phyloP scores from a whole-genome alignment of 208 protist genomes.

The Leishmania lainsoni region DNA sequence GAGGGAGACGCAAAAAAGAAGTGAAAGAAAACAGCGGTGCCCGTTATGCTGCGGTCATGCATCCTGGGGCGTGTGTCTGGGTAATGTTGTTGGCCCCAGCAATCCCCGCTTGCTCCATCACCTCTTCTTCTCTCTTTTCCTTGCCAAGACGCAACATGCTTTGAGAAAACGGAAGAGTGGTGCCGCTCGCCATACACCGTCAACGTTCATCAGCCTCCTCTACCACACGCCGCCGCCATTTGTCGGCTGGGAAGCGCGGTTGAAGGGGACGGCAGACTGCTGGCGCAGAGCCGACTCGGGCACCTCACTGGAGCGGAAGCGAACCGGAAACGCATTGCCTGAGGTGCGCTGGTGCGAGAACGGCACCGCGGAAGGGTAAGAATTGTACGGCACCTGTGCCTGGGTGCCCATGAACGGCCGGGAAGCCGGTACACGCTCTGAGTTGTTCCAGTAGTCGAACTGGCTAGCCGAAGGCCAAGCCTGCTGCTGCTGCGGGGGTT shows the following conservation, averaged over 20 bases:
- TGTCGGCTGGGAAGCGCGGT: constrained; percentile 30
- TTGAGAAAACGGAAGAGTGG: neutral
- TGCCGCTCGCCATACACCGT: neutral
- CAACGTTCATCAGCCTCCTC: neutral
- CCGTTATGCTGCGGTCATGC: neutral
- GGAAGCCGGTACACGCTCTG: constrained; percentile 27
- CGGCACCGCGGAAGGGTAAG: constrained; percentile 37
- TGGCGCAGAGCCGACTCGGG: constrained; percentile 29
- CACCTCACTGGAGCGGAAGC: constrained; percentile 26
- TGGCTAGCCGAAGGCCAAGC: constrained; percentile 23
- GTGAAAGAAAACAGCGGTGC: neutral
- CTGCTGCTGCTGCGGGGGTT: constrained; percentile 24
- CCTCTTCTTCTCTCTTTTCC: neutral
- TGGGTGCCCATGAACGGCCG: constrained; percentile 33
- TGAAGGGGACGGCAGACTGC: constrained; percentile 30
- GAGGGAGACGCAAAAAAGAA: neutral
- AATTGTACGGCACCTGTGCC: constrained; percentile 56
- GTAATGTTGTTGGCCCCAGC: neutral
- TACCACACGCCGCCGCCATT: constrained; percentile 60
- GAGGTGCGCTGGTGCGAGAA: constrained; percentile 20
- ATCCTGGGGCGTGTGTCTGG: neutral
- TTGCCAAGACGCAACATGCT: neutral
- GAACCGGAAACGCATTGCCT: constrained; percentile 23
- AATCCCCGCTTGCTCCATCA: neutral
- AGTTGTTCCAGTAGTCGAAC: constrained; percentile 40